Evolutionary conservation across 495 filamentous ascomycete species (phyloP).

Genomic region (Xylaria grammica): DNA sequence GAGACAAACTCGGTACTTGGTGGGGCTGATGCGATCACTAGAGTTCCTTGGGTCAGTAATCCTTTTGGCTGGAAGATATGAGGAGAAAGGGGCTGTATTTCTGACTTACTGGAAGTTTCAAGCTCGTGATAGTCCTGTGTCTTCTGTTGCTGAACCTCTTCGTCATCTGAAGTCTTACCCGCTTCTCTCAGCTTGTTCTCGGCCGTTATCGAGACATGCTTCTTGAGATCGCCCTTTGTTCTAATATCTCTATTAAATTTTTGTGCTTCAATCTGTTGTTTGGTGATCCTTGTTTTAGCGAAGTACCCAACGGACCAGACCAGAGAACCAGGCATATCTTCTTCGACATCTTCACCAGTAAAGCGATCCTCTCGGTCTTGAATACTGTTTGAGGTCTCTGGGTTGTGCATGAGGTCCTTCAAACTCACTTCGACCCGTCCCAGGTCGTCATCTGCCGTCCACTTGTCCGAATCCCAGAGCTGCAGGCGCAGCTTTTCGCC

Average conservation of each 20-base stretch:
- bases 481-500: slow-evolving; percentile 70
- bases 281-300: slow-evolving; percentile 63
- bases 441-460: slow-evolving; percentile 73
- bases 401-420: slow-evolving; percentile 64
- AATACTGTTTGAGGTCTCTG: slow-evolving; percentile 59
- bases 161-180: slow-evolving; percentile 51
- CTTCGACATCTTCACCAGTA: slow-evolving; percentile 61
- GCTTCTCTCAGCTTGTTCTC: slow-evolving; percentile 68
- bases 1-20: slow-evolving; percentile 61
- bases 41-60: neutral
- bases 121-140: slow-evolving; percentile 61
- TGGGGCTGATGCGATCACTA: slow-evolving; percentile 61
- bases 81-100: neutral
- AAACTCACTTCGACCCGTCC: slow-evolving; percentile 70
- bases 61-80: neutral
- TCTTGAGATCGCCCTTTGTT: slow-evolving; percentile 56
- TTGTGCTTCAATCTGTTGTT: slow-evolving; percentile 59
- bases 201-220: slow-evolving; percentile 55
- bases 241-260: slow-evolving; percentile 57
- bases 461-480: slow-evolving; percentile 73
- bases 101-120: slow-evolving; percentile 42
- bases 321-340: slow-evolving; percentile 71
- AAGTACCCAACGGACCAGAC: slow-evolving; percentile 75
- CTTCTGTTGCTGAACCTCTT: slow-evolving; percentile 66
- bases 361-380: slow-evolving; percentile 64